These are phyloP conservation scores for Kodamaea hsintzibuensis DNA, from an alignment of 805 yeast species.

Conservation along the genomic window DNA sequence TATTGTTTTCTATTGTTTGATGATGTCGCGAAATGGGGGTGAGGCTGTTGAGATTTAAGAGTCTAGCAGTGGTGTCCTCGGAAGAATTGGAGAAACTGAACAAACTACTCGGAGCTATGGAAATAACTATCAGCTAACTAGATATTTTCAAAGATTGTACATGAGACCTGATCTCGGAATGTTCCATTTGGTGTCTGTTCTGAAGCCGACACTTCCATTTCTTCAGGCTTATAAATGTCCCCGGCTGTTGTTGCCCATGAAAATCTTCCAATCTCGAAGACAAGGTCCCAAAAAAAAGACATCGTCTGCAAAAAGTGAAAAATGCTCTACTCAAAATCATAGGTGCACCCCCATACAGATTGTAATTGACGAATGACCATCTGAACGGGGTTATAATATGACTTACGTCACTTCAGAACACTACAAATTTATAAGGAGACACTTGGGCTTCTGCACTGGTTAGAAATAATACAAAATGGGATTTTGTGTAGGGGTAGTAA, in stretches of 20 bases:
- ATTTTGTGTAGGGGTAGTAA: not conserved
- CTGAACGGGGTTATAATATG: not conserved
- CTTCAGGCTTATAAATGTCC: not conserved
- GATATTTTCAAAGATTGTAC: too few species aligned
- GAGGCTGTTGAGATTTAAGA: not conserved
- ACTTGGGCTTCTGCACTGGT: not conserved
- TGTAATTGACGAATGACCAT: not conserved
- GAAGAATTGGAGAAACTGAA: not conserved
- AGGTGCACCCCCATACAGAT: not conserved
- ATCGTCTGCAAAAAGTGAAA: not conserved
- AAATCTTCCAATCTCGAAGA: too few species aligned
- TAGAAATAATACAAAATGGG: not conserved
- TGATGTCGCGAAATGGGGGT: not conserved
- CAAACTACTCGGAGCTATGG: not conserved
- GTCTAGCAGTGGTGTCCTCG: not conserved
- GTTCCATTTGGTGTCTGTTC: not conserved
- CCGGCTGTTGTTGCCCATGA: too few species aligned
- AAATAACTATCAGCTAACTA: not conserved
- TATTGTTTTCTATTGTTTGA: not conserved
- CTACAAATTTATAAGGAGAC: not conserved
- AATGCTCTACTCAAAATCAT: not conserved
- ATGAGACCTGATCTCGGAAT: not conserved
- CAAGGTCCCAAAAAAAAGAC: too few species aligned
- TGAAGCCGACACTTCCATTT: not conserved
- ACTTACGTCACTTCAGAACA: not conserved